Evolutionary conservation across 2,329 filamentous ascomycete species (phyloP), one percentile per base, ranked within the genome.

Genomic region (Penicillium sp.): DNA sequence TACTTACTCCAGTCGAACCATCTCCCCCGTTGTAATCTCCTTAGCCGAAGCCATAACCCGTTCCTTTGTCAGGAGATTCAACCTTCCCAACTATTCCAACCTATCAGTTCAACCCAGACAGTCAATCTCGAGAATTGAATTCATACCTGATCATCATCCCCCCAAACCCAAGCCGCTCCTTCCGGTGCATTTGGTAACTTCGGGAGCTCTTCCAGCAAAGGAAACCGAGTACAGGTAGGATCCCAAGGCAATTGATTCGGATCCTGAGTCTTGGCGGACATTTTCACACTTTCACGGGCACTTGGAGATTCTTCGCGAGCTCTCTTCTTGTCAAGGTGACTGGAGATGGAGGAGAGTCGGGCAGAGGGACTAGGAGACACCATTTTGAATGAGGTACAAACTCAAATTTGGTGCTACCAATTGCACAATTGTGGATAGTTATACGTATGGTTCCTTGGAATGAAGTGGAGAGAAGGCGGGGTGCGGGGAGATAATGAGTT

Each of bases 141-240:
- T n/a, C 29, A n/a, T 61, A 83, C 78, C 61, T 78, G 73, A 62
- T 85, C 83, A 65, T 84, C 75, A 42, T 81, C 74, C 13, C 84
- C 84, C 84, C 84, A 86, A 26, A 85, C 80, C 84, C 84, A 87
- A 19, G 83, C 83, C 19, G 84, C 82, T 27, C 77, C 81, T 19
- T 81, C 74, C 0, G 83, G 84, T 2, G 82, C 82, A 33, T 79
- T 80, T 1, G 78, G 71, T 37, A 85, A 76, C 21, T 71, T 64
- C 21, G 82, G 82, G 4, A 86, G 74, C 50, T 86, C 79, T 52
- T 80, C 79, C 14, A 82, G 74, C 1, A 77, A 77, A 0, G 84
- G 84, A 51, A 87, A 84, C 16, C 70, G 77, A 16, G 77, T 79
- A 39, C 71, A 76, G 54, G 84, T 72, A 1, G 84, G 83, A 63